Base-by-base conservation (phyloP, 176 grass and related monocot species). In the Areca catechu region DNA sequence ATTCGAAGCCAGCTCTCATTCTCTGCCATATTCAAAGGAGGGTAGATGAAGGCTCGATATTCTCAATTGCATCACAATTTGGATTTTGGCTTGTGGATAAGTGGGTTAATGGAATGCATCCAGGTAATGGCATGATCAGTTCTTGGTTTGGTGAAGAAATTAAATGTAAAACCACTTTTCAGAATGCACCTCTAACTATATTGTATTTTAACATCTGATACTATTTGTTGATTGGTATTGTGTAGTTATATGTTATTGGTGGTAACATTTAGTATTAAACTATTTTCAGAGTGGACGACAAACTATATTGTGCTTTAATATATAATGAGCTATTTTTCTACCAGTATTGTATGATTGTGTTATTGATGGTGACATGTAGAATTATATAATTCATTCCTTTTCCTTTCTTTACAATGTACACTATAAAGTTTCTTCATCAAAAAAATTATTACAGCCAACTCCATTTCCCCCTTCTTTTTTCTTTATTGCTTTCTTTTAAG, bases 21-120 rank as follows among this genome's bases (percentile, higher is more conserved):
- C 77, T 97, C 34, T 90, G 92, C 71, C 85, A 90, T 76, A 97
- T 87, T 67, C 79, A 88, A 64, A 79, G 92, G 17, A 74, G 86
- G 60, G 80, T 82, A 9, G 69, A 97, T 6, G 83, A 88, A 63
- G 72, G 62, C 9, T 90, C 83, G 15, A 87, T 96, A 52, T 63
- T 88, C 19, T 75, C 61, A 22, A 43, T 52, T 5, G 80, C 86
- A 43, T 56, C 16, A 27, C 19, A 29, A 5, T 74, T 81, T 37
- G 79, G 80, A 22, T 90, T 96, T 70, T 68, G 67, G 77, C 71
- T 96, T 25, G 70, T 69, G 6, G 91, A 96, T 78, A 90, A 54
- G 67, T 96, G 86, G 86, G 80, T 79, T 24, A 87, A 96, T 53
- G 83, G 83, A 66, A 24, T 87, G 43, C 53, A 77, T 25, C 58